Percentiles rank a stretch among this genome's conserved stretches.
These are phyloP conservation scores for Rhytidiadelphus loreus DNA, from an alignment of 225 moss, liverwort and hornwort genomes.

Conservation along the genomic window DNA sequence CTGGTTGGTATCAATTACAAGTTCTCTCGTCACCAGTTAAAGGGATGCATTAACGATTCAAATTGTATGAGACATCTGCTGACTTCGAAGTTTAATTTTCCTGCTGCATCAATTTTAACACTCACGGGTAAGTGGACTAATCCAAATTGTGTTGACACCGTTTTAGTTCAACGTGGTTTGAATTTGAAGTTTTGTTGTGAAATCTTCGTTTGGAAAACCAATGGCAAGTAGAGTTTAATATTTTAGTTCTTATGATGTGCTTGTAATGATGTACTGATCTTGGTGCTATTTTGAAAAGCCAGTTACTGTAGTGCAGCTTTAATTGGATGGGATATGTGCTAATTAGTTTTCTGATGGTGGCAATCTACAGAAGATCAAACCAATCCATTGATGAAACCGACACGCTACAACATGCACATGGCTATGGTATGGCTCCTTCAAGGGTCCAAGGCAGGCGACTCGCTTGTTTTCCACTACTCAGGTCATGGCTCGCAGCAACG, in stretches of 20 bases:
- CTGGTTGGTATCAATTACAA: constrained; percentile 77
- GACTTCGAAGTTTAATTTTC: constrained; percentile 55
- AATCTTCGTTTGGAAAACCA: neutral
- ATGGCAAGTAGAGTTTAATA: neutral
- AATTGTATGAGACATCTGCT: constrained; percentile 92
- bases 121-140: constrained; percentile 59
- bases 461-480: constrained; percentile 90
- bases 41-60: constrained; percentile 94
- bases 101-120: constrained; percentile 68
- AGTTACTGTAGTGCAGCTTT: neutral
- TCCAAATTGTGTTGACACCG: neutral
- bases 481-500: constrained; percentile 95
- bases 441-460: constrained; percentile 80
- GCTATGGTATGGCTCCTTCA: constrained; percentile 88
- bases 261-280: neutral
- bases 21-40: constrained; percentile 66
- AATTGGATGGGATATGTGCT: neutral
- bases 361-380: constrained; percentile 71
- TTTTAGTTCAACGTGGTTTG: neutral
- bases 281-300: neutral
- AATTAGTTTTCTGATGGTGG: neutral
- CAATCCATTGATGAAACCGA: constrained; percentile 63
- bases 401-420: constrained; percentile 78
- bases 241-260: neutral
- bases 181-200: neutral